phyloP scores from a whole-genome alignment of 805 yeast species.

The Schwanniomyces polymorphus region DNA sequence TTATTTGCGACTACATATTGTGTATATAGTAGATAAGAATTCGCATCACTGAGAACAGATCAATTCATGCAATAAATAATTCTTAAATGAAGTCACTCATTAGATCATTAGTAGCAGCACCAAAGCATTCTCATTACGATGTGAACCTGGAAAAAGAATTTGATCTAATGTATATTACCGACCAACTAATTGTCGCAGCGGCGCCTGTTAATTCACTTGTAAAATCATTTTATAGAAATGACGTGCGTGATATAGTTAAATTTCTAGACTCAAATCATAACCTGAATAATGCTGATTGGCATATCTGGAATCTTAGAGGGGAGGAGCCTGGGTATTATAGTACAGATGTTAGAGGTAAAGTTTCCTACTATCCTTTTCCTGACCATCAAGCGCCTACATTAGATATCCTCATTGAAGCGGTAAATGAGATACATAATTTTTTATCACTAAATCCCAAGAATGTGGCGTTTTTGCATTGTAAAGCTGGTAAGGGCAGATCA shows the following conservation, averaged over 20 bases:
- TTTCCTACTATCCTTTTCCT: constrained; percentile 55
- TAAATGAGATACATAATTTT: constrained; percentile 46
- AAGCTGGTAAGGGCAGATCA: constrained; percentile 90
- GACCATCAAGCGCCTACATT: constrained; percentile 83
- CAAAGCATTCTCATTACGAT: constrained; percentile 12
- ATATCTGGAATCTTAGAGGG: constrained; percentile 67
- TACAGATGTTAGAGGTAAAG: constrained; percentile 33
- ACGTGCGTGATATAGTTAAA: constrained; percentile 48
- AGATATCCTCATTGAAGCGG: constrained; percentile 41
- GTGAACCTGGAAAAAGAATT: constrained; percentile 27
- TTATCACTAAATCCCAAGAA: constrained; percentile 31
- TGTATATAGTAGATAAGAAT: neutral
- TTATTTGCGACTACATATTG: neutral
- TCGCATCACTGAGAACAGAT: neutral
- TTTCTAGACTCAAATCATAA: constrained; percentile 50
- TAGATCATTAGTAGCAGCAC: constrained; percentile 13
- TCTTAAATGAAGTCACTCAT: constrained; percentile 12
- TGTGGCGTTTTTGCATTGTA: constrained; percentile 79
- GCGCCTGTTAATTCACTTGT: constrained; percentile 59
- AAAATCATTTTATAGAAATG: constrained; percentile 50
- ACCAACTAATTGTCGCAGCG: constrained; percentile 69
- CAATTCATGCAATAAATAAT: too few relatives aligned
- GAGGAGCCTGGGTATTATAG: constrained; percentile 47
- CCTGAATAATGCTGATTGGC: constrained; percentile 57
- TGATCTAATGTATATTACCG: constrained; percentile 69